Base-by-base conservation (phyloP, 192 early-diverging fungal genomes). In the Geranomyces variabilis region DNA sequence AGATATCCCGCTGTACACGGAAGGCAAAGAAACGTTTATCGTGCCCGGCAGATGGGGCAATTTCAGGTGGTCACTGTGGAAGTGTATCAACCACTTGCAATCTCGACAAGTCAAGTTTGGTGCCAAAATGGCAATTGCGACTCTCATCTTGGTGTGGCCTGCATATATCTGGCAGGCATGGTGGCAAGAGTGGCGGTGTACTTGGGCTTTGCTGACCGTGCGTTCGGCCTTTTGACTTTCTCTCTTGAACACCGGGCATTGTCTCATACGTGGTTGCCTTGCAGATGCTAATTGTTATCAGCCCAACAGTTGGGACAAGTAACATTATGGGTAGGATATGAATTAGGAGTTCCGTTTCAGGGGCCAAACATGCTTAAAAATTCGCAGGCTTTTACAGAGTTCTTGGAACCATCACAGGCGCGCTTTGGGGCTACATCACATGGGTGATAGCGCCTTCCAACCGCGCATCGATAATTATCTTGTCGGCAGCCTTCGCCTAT, bases 191-290 rank as follows among this genome's bases (percentile, higher is more conserved):
- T 89, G 83, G 43, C 33, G 91, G 36, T 84, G 89, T 55, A 90
- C 92, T 69, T 94, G 92, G 91, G 85, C 89, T 30, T 76, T 90
- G 21, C 88, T 94, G 57, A 90, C 93, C 13, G 89, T 88, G 24
- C 7, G 71, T 28, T 30, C 58, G 4, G 36, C 4, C 29, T 19
- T 1, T 7, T 60, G 19, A 8, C 9, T 19, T 26, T 33, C 8
- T 60, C 29, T 26, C 29, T 28, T 8, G 19, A 33, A 9, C 31
- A 12, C 26, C 24, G 21, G 9, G 58, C 22, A 60, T 30, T 9
- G 4, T 24, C 51, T 53, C 3, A 26, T 55, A 43, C 7, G 61
- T 66, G 22, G 24, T 9, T 36, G 21, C 12, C 15, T n/a, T n/a
- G n/a, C 22, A 73, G 72, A 62, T 75, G 24, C 82, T 93, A 31